Conservation (phyloP, 352 stramenopile species). For the Pythium phragmitis region DNA sequence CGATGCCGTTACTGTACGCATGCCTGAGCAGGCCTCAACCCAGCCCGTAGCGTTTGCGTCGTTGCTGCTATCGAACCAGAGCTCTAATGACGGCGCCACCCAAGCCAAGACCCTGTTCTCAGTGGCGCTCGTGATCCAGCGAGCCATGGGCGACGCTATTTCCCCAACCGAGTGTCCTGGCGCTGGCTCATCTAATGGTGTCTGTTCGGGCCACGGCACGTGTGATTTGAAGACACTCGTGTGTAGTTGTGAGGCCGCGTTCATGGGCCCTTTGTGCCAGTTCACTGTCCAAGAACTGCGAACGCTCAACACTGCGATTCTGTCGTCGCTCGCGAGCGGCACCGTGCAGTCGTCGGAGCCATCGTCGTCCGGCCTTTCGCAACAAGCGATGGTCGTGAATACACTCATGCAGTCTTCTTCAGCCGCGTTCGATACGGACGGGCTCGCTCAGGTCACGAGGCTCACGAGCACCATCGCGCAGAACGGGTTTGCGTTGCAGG, state of each 20-base stretch:
- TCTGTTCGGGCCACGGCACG: slow-evolving; percentile 36
- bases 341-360: slow-evolving; percentile 37
- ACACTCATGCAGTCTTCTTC: slow-evolving; percentile 43
- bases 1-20: slow-evolving; percentile 36
- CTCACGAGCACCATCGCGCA: slow-evolving; percentile 43
- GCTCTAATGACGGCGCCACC: slow-evolving; percentile 26
- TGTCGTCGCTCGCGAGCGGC: slow-evolving; percentile 33
- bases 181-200: neutral
- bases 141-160: slow-evolving; percentile 23
- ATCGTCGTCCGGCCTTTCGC: slow-evolving; percentile 43
- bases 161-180: slow-evolving; percentile 18
- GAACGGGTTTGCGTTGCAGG: slow-evolving; percentile 43
- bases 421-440: slow-evolving; percentile 32
- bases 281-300: slow-evolving; percentile 39
- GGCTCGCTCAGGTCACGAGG: slow-evolving; percentile 36
- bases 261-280: slow-evolving; percentile 44
- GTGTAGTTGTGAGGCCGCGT: slow-evolving; percentile 39
- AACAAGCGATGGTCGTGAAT: slow-evolving; percentile 48
- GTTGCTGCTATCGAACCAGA: slow-evolving; percentile 26
- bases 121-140: slow-evolving; percentile 46
- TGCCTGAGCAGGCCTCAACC: slow-evolving; percentile 34
- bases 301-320: slow-evolving; percentile 41
- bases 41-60: slow-evolving; percentile 44
- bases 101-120: slow-evolving; percentile 41
- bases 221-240: slow-evolving; percentile 31